Percentiles rank a stretch among this genome's conserved stretches.
phyloP scores from a whole-genome alignment of 139 green algal genomes.

The Chlamydomonas incerta region DNA sequence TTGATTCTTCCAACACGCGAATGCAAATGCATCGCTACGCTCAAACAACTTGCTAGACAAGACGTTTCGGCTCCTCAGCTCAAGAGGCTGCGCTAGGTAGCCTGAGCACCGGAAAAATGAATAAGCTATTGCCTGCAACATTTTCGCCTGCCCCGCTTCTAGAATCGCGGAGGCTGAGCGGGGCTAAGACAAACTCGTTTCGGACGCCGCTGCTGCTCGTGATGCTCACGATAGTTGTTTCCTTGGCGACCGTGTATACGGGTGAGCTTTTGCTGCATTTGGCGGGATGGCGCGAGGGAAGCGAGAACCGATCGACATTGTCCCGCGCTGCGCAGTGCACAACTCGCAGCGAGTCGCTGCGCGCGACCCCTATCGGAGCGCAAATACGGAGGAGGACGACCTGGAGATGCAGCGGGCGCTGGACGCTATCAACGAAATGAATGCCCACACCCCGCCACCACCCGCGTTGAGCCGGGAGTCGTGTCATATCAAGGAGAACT shows the following conservation, averaged over 20 bases:
- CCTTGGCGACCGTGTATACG: background rate
- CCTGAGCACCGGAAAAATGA: background rate
- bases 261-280: background rate
- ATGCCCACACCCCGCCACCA: constrained; percentile 22
- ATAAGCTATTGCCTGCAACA: background rate
- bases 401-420: constrained; percentile 28
- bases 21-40: too few species aligned
- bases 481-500: constrained; percentile 46
- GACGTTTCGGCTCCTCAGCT: too few species aligned
- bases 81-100: too few species aligned
- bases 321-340: constrained; percentile 16
- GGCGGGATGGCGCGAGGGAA: too few species aligned
- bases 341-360: background rate
- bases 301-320: background rate
- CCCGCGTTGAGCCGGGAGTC: background rate
- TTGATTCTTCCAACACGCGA: too few species aligned
- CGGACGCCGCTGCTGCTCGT: background rate
- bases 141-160: background rate
- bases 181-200: background rate
- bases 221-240: background rate
- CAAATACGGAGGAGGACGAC: constrained; percentile 39
- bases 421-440: constrained; percentile 39
- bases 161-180: background rate
- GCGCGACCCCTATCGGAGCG: background rate
- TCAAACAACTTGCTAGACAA: too few species aligned